Base-by-base conservation (phyloP, 2,329 filamentous ascomycete genomes). In the Trichoderma sp. region DNA sequence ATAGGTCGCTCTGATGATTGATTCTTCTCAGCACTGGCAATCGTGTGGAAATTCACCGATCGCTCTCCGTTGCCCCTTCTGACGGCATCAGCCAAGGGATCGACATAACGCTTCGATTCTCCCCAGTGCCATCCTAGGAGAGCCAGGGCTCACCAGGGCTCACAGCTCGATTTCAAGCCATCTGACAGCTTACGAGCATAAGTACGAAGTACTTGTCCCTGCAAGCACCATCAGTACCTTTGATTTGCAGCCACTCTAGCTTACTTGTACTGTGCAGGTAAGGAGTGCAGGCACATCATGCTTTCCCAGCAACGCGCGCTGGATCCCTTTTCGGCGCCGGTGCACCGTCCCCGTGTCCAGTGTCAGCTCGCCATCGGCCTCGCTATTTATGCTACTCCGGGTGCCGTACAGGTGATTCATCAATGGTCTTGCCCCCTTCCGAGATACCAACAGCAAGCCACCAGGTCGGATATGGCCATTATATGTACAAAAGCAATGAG, bases 11-110 rank as follows among this genome's bases (percentile, higher is more conserved):
- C 18, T 3, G 29, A 38, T n/a, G 16, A 3, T 68, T n/a, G 18
- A 21, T 35, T 50, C n/a, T 56, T 56, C 24, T 35, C 50, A 56
- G 18, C 12, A n/a, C 14, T 14, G 31, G 16, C 21, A 21, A 18
- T 71, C 59, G 2, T 12, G 38, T 71, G 68, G n/a, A 50, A 63
- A 31, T 9, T 24, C 24, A 31, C 29, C 14, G 29, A 64, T 72
- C 69, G 27, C 38, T 24, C 31, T 12, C 21, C 38, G 14, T 50
- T 14, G 38, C 59, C 27, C 27, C 38, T 71, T 63, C 38, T 24
- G 27, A 50, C 56, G 59, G 59, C 68, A 62, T 63, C 59, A 35
- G 59, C 56, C 68, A 63, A 50, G 35, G n/a, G 69, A 72, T 72
- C 69, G 38, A 33, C 69, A 72, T 53, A 35, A 12, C 27, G 33